Percentiles rank a stretch among this genome's conserved stretches.
Conservation (phyloP, 1,284 basidiomycete species). For the Phellinidium pouzarii region DNA sequence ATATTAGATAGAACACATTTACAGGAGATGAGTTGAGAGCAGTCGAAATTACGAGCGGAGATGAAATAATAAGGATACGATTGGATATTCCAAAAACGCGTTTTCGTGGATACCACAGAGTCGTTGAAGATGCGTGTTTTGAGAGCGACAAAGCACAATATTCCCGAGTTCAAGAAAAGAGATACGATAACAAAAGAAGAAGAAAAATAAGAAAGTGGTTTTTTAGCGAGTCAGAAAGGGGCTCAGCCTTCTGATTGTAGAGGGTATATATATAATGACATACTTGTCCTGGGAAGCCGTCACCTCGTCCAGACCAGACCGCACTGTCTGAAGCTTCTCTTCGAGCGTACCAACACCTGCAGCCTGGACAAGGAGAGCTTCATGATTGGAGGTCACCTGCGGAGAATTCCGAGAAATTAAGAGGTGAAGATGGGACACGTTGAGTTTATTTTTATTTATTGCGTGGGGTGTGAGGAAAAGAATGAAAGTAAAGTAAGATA, state of each 20-base stretch:
- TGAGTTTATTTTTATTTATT: too few species aligned
- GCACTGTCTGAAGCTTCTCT: slow-evolving; percentile 54
- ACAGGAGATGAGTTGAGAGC: slow-evolving; percentile 2
- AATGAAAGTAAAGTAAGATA: neutral
- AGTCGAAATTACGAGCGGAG: too few species aligned
- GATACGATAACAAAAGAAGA: too few species aligned
- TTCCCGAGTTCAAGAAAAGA: too few species aligned
- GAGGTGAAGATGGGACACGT: too few species aligned
- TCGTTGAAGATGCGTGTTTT: too few species aligned
- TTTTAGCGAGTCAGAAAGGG: slow-evolving; percentile 16
- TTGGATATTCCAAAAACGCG: too few species aligned
- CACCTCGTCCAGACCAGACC: slow-evolving; percentile 60
- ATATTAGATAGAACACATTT: slow-evolving; percentile 3
- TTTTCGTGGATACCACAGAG: too few species aligned
- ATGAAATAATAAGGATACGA: too few species aligned
- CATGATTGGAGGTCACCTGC: slow-evolving; percentile 67
- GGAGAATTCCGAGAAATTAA: neutral
- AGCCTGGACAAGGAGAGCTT: slow-evolving; percentile 66
- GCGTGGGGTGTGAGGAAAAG: too few species aligned
- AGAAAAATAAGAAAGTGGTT: slow-evolving; percentile 11
- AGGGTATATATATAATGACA: slow-evolving; percentile 20
- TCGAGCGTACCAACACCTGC: slow-evolving; percentile 58
- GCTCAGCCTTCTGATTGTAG: neutral
- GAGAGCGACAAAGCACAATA: too few species aligned
- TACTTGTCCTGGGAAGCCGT: slow-evolving; percentile 69